phyloP scores from a whole-genome alignment of 2,329 filamentous ascomycete genomes.

The Eurotiales sp. region DNA sequence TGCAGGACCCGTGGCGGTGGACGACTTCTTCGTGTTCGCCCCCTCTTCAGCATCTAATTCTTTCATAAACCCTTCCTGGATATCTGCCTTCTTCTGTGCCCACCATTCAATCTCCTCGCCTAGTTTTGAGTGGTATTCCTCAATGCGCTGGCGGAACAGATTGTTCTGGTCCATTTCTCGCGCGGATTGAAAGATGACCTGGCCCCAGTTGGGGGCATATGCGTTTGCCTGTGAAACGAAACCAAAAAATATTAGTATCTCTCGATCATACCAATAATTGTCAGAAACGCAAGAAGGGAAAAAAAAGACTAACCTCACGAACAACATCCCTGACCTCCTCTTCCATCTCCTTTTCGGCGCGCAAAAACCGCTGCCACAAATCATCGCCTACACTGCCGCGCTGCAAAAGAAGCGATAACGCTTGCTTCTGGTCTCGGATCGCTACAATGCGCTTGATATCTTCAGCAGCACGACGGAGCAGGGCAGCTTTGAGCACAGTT shows the following conservation, averaged over 20 bases:
- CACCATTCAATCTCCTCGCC: constrained; percentile 83
- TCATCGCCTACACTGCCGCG: constrained; percentile 93
- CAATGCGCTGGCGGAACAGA: constrained; percentile 68
- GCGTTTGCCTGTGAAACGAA: constrained; percentile 70
- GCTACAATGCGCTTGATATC: constrained; percentile 90
- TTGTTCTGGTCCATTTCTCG: constrained; percentile 92
- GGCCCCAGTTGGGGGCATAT: constrained; percentile 82
- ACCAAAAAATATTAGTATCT: no score
- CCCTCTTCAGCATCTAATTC: constrained; percentile 57
- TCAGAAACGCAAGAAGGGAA: background rate
- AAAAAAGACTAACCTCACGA: constrained; percentile 64
- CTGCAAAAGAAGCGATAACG: constrained; percentile 77
- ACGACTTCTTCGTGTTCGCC: constrained; percentile 20
- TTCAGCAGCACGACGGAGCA: constrained; percentile 83
- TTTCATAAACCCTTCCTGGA: constrained; percentile 75
- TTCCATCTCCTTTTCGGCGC: constrained; percentile 97
- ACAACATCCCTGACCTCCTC: constrained; percentile 93
- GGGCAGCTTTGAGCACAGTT: constrained; percentile 78
- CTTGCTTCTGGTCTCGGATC: constrained; percentile 82
- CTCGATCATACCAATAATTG: no score
- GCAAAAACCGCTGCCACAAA: constrained; percentile 84
- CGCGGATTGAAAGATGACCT: constrained; percentile 93
- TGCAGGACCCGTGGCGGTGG: constrained; percentile 21
- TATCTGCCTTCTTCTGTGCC: constrained; percentile 73
- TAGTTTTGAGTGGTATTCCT: constrained; percentile 68